Evolutionary conservation across 2,329 filamentous ascomycete species (phyloP).

Genomic region (Cadophora gregata): DNA sequence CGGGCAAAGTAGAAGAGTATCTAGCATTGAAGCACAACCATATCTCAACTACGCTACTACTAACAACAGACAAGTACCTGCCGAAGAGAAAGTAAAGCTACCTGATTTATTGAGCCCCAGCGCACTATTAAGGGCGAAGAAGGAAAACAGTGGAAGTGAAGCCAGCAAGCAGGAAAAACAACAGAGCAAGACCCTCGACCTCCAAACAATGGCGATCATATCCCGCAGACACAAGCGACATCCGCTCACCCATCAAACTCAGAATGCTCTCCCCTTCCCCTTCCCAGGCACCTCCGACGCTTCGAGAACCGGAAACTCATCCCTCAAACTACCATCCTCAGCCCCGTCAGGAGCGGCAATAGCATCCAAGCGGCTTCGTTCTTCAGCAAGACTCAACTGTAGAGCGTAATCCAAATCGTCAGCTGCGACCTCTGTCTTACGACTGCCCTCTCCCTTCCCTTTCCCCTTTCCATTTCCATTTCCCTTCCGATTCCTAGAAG

Average conservation of each 20-base stretch:
- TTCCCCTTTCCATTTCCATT: no score
- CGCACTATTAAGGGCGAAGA: constrained; percentile 10
- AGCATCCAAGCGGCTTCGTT: constrained; percentile 47
- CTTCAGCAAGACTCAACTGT: constrained; percentile 64
- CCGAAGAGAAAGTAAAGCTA: neutral
- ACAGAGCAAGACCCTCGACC: neutral
- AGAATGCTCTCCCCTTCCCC: constrained; percentile 31
- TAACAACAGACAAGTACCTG: neutral
- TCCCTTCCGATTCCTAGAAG: constrained; percentile 35
- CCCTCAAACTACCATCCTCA: constrained; percentile 35
- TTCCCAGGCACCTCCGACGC: constrained; percentile 49
- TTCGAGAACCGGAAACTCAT: constrained; percentile 51
- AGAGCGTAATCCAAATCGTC: constrained; percentile 67
- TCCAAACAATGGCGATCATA: neutral
- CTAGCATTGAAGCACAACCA: neutral
- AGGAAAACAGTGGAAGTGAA: neutral
- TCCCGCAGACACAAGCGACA: neutral
- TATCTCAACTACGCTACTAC: neutral
- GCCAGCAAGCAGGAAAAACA: neutral
- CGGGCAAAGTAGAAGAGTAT: neutral
- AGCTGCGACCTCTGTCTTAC: constrained; percentile 40
- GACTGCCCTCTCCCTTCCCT: constrained; percentile 21
- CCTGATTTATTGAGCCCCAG: neutral
- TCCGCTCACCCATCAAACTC: constrained; percentile 1
- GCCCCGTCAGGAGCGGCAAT: constrained; percentile 34